These are phyloP conservation scores for Psilocybe cyanescens DNA, from an alignment of 768 basidiomycete species.

Conservation along the genomic window DNA sequence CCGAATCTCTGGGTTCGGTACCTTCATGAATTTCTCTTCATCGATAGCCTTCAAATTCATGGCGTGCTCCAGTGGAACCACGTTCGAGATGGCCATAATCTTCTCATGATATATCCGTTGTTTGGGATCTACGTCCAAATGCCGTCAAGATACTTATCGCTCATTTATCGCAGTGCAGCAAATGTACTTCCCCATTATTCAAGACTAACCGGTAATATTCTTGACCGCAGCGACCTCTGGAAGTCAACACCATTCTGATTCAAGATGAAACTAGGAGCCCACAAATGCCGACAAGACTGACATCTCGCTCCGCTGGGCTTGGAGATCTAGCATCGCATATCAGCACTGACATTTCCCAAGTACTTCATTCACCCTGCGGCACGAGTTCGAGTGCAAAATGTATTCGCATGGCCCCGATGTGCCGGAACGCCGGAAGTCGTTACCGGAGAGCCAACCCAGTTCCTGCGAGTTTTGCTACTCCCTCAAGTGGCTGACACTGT, in stretches of 20 bases:
- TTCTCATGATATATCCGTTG: conserved; percentile 15
- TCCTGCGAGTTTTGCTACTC: conserved; percentile 29
- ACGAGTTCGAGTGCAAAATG: conserved; percentile 21
- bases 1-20: conserved; percentile 30
- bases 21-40: conserved; percentile 17
- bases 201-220: conserved; percentile 8
- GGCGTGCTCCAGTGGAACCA: conserved; percentile 18
- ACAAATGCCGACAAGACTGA: conserved; percentile 20
- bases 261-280: conserved; percentile 21
- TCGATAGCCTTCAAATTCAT: conserved; percentile 12
- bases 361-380: conserved; percentile 26
- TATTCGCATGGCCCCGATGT: conserved; percentile 31
- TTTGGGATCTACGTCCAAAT: conserved; percentile 10
- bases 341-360: conserved; percentile 24
- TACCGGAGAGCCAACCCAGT: conserved; percentile 24
- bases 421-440: conserved; percentile 27
- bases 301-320: conserved; percentile 27
- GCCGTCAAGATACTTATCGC: conserved; percentile 5
- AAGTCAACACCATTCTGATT: conserved; percentile 11
- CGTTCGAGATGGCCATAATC: conserved; percentile 4
- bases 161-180: neutral
- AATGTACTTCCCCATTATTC: conserved; percentile 6
- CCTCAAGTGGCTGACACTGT: conserved; percentile 21
- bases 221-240: conserved; percentile 7
- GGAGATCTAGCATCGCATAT: conserved; percentile 28